Conservation (phyloP, 345 rosid species). For the Fremontodendron californicum region DNA sequence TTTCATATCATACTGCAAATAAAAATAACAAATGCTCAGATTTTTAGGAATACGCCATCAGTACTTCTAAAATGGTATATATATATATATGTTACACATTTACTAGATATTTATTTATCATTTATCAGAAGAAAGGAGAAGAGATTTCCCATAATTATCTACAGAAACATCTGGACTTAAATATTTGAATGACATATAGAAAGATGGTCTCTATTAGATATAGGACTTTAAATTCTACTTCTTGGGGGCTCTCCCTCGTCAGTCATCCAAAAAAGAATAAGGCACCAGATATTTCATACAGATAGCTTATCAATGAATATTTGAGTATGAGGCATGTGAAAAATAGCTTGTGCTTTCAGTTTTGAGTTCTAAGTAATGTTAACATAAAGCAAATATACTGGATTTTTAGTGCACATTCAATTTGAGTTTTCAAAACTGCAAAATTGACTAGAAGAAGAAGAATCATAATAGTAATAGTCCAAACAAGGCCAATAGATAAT, state of each 20-base stretch:
- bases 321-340: neutral
- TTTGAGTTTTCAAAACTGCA: neutral
- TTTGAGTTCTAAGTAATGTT: neutral
- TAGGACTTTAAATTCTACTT: neutral
- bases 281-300: neutral
- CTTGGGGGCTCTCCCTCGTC: neutral
- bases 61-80: neutral
- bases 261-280: neutral
- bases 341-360: neutral
- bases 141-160: neutral
- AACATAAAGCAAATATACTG: neutral
- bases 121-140: neutral
- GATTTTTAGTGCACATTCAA: neutral
- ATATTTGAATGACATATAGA: neutral
- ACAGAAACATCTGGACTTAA: neutral
- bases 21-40: neutral
- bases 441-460: neutral
- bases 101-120: too few species aligned
- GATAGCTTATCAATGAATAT: neutral
- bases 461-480: neutral
- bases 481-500: neutral
- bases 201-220: neutral
- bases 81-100: too few species aligned
- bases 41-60: neutral
- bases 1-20: conserved; percentile 70